Evolutionary conservation across 176 grass and related monocot species (phyloP).

Genomic region (Oryza meyeriana): DNA sequence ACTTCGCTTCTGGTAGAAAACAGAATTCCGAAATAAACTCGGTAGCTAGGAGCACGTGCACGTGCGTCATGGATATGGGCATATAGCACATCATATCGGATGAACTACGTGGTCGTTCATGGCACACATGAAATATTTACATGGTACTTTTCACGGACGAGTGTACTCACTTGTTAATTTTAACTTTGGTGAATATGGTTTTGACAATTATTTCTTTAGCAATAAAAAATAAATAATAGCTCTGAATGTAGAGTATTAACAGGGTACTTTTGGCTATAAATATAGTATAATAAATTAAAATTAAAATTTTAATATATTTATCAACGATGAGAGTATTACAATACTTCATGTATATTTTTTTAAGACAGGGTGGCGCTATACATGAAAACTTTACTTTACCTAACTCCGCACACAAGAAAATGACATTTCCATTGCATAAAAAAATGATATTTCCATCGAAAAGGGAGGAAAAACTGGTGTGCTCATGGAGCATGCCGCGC

Average conservation of each 20-base stretch:
- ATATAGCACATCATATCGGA: neutral
- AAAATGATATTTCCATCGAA: neutral
- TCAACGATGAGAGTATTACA: too few relatives aligned
- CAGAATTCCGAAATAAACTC: neutral
- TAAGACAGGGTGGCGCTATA: neutral
- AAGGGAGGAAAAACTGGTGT: neutral
- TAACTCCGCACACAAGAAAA: neutral
- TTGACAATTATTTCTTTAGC: neutral
- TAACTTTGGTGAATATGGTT: neutral
- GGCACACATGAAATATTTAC: neutral
- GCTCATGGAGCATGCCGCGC: neutral
- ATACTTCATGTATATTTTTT: neutral
- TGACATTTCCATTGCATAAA: neutral
- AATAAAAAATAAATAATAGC: neutral
- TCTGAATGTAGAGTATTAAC: too few relatives aligned
- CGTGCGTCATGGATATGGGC: neutral
- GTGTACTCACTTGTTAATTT: too few relatives aligned
- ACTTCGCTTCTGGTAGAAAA: neutral
- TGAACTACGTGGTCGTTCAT: neutral
- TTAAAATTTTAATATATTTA: too few relatives aligned
- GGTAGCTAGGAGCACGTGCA: neutral
- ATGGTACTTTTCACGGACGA: too few relatives aligned
- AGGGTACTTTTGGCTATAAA: too few relatives aligned
- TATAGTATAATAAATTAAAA: too few relatives aligned
- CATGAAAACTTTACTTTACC: neutral